A percentile compares a stretch with the other conserved stretches of the same genome.
Conservation (phyloP, 257 asterid species). For the Solanum peruvianum region DNA sequence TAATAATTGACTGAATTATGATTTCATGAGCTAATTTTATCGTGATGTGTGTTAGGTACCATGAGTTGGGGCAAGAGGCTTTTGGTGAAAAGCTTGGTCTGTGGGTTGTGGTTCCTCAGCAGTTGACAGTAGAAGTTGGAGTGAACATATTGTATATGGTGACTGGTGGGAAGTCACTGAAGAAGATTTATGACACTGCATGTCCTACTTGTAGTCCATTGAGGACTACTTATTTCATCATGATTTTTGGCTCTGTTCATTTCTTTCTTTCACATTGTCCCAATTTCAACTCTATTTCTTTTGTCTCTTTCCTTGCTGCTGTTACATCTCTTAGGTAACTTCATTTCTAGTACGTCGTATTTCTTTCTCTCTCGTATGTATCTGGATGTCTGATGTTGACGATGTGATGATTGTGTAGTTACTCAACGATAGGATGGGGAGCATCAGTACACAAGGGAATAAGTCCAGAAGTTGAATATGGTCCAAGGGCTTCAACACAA, state of each 20-base stretch:
- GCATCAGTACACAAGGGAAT: slow-evolving; percentile 20
- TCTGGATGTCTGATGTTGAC: background rate
- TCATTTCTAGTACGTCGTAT: too few relatives aligned
- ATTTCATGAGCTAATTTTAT: background rate
- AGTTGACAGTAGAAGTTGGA: background rate
- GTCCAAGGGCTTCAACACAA: slow-evolving; percentile 7
- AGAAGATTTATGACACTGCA: slow-evolving; percentile 19
- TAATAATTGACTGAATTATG: background rate
- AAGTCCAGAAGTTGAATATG: slow-evolving; percentile 5
- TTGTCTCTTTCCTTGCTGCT: slow-evolving; percentile 35
- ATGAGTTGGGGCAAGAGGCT: background rate
- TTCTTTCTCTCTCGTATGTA: too few relatives aligned
- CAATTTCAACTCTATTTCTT: slow-evolving; percentile 20
- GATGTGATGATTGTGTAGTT: slow-evolving; percentile 3
- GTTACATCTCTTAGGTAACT: slow-evolving; percentile 34
- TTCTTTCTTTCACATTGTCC: slow-evolving; percentile 40
- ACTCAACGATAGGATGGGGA: slow-evolving; percentile 42
- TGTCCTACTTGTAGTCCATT: slow-evolving; percentile 9
- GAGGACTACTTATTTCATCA: slow-evolving; percentile 21
- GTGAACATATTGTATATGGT: slow-evolving; percentile 37
- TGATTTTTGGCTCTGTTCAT: slow-evolving; percentile 35
- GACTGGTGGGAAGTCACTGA: slow-evolving; percentile 36
- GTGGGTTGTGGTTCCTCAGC: background rate
- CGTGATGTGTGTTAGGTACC: background rate
- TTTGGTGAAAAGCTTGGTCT: background rate